These are phyloP conservation scores for Entomortierella chlamydospora DNA, from an alignment of 192 early-diverging fungal genomes.

Conservation along the genomic window DNA sequence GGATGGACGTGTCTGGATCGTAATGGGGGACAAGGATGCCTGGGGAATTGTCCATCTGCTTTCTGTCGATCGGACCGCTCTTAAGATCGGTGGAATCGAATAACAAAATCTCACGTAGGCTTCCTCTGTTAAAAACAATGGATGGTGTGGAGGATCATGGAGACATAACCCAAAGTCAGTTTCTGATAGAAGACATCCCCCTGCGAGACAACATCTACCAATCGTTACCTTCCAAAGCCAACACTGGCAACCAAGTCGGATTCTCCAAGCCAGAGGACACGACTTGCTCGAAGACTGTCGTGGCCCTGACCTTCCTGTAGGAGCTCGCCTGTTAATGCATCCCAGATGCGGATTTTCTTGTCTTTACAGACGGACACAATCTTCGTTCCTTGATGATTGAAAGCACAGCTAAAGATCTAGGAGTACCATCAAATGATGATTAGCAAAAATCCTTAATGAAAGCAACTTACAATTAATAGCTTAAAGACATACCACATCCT, in stretches of 20 bases:
- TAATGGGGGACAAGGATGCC: conserved; percentile 76
- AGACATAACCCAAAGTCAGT: no score
- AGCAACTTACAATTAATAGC: background rate
- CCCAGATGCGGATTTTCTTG: conserved; percentile 75
- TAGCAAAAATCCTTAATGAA: no score
- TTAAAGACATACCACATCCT: conserved; percentile 39
- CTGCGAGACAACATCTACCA: no score
- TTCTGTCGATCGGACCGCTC: conserved; percentile 53
- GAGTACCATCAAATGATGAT: no score
- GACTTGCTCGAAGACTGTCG: conserved; percentile 72
- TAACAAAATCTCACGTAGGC: conserved; percentile 75
- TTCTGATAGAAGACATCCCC: background rate
- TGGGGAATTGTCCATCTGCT: conserved; percentile 78
- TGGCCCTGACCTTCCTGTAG: conserved; percentile 71
- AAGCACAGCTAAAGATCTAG: conserved; percentile 60
- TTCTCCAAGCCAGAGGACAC: conserved; percentile 76
- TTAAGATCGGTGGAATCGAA: conserved; percentile 57
- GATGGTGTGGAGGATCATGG: background rate
- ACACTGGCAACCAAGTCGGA: conserved; percentile 66
- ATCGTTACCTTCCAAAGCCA: conserved; percentile 74
- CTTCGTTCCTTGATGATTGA: conserved; percentile 73
- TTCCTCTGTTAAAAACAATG: conserved; percentile 54
- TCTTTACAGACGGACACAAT: conserved; percentile 76
- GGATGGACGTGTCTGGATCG: conserved; percentile 75
- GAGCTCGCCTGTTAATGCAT: conserved; percentile 67